Evolutionary conservation across 2,329 filamentous ascomycete genomes (phyloP).

Genomic region (Zymoseptoria brevis): DNA sequence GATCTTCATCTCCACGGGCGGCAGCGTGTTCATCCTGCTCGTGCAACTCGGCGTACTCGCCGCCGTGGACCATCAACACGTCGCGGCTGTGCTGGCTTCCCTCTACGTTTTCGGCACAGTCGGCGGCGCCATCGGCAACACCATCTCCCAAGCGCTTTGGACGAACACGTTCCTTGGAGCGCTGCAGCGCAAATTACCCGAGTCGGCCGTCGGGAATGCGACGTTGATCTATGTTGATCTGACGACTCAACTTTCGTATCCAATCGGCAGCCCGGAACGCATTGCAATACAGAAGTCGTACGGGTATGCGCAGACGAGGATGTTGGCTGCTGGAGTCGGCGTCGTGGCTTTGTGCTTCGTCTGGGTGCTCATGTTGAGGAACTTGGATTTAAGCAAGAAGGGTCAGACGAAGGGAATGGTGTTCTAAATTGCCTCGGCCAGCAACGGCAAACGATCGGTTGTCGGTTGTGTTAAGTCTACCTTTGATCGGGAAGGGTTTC

Average conservation of each 20-base stretch:
- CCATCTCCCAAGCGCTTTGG: constrained; percentile 31
- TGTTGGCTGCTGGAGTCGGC: constrained; percentile 33
- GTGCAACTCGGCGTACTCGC: constrained; percentile 32
- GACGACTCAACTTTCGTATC: constrained; percentile 33
- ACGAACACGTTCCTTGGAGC: constrained; percentile 19
- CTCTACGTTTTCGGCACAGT: constrained; percentile 27
- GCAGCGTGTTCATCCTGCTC: constrained; percentile 23
- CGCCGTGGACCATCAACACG: constrained; percentile 25
- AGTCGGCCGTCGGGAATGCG: constrained; percentile 26
- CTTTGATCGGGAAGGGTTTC: no score
- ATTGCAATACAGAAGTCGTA: constrained; percentile 41
- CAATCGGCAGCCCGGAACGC: constrained; percentile 34
- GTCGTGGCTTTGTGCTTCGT: constrained; percentile 24
- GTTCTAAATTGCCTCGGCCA: constrained; percentile 10
- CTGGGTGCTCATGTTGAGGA: constrained; percentile 25
- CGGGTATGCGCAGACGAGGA: constrained; percentile 39
- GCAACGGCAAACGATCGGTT: not conserved
- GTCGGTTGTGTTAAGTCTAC: no score
- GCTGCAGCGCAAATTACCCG: constrained; percentile 37
- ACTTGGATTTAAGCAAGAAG: constrained; percentile 29
- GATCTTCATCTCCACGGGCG: constrained; percentile 31
- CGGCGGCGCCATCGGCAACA: constrained; percentile 29
- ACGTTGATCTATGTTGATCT: constrained; percentile 33
- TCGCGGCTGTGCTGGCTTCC: constrained; percentile 32
- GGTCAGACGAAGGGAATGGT: constrained; percentile 31